A percentile compares a stretch with the other conserved stretches of the same genome.
phyloP scores from a whole-genome alignment of 257 asterid species.

The Forsythia viridissima region DNA sequence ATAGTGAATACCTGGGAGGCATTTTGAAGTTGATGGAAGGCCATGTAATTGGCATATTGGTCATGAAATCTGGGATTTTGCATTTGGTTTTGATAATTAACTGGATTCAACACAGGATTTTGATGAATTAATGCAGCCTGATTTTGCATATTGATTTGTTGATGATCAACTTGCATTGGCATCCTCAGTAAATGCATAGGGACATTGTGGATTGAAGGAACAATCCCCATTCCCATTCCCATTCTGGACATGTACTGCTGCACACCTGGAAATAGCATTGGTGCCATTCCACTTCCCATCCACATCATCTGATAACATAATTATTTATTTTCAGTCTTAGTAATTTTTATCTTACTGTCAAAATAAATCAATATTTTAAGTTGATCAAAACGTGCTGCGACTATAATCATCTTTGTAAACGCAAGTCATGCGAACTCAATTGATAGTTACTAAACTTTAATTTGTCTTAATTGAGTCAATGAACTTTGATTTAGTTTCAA shows the following conservation, averaged over 20 bases:
- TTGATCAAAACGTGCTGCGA: no score
- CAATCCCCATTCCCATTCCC: conserved; percentile 60
- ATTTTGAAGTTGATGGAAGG: conserved; percentile 51
- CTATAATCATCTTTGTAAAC: no score
- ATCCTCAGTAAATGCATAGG: conserved; percentile 56
- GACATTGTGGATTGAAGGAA: conserved; percentile 48
- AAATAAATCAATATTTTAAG: no score
- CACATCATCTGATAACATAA: conserved; percentile 62
- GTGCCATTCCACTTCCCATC: conserved; percentile 88
- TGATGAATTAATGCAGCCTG: conserved; percentile 42
- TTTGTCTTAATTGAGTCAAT: no score
- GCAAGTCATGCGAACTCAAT: no score
- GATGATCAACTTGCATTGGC: conserved; percentile 54
- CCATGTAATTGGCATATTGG: conserved; percentile 66
- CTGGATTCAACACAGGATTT: conserved; percentile 26
- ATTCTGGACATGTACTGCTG: conserved; percentile 70
- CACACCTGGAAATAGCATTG: conserved; percentile 70
- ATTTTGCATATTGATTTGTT: conserved; percentile 29
- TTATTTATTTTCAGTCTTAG: not conserved
- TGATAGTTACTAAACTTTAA: no score
- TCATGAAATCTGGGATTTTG: conserved; percentile 48
- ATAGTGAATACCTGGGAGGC: conserved; percentile 51
- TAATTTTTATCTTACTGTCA: no score
- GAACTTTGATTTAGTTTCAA: no score
- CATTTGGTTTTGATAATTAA: conserved; percentile 52